Evolutionary conservation across 2,329 filamentous ascomycete genomes (phyloP), one percentile per base, ranked within the genome.

Genomic region (Neonectria sp.): DNA sequence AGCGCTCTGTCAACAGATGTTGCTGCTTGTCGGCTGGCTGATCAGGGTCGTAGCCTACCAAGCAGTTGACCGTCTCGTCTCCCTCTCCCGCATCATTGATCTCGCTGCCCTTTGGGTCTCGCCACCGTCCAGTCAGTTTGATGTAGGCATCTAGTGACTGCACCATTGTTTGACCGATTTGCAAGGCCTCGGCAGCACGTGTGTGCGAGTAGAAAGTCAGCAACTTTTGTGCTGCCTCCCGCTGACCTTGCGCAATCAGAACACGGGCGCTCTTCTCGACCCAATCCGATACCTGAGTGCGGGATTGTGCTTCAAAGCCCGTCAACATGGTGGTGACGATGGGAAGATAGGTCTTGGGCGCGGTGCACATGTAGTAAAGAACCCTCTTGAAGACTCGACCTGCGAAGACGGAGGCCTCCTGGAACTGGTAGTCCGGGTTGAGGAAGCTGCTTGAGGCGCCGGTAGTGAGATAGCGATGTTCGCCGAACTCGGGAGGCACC

Each of bases 31-130:
- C 52, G 7, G 56, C 51, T 4, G 73, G 73, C 35, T 73, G 65
- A 1, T 75, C 73, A 3, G 73, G 73, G 6, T 74, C 73, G 21
- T 59, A 73, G 3, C 71, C 73, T 1, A 74, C 71, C 21, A 74
- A 63, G 15, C 73, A 74, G 27, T 74, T 74, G 0, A 74, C 72
- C 1, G 73, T 74, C 48, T 74, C 73, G 0, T 67, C 73, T 0
- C 73, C 73, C 17, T 75, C 64, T 6, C 73, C 73, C 6, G 69
- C 59, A 43, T 75, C 73, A 37, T 74, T 73, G 7, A 74, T 74
- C 33, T 75, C 59, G n/a, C 66, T 68, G 1, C 73, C 71, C 29
- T 67, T 55, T 1, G 73, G 73, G 5, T 57, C 49, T 13, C 58
- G 65, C 73, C 73, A 73, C 37, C 66, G 72, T 0, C 73, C 65